Conservation (phyloP, 2,329 filamentous ascomycete genomes). For the Colletotrichum sp. region DNA sequence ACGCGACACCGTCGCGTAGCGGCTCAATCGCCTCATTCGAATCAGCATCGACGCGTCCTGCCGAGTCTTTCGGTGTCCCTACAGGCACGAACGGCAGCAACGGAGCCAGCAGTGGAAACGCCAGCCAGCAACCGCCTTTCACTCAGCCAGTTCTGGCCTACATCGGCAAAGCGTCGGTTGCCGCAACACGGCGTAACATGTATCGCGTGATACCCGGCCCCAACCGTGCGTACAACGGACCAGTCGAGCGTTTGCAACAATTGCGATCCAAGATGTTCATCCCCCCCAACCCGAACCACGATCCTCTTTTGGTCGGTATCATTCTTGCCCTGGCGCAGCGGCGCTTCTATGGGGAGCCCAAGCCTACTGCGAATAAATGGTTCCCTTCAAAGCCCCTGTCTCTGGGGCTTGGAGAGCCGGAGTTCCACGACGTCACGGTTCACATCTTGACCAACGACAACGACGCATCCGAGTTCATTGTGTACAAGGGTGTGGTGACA, state of each 20-base stretch:
- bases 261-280: slow-evolving; percentile 52
- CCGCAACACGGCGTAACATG: slow-evolving; percentile 49
- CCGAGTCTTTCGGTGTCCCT: slow-evolving; percentile 31
- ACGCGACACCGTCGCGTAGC: slow-evolving; percentile 29
- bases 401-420: slow-evolving; percentile 23
- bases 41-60: slow-evolving; percentile 40
- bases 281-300: slow-evolving; percentile 54
- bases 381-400: not conserved
- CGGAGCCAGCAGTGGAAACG: not conserved
- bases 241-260: slow-evolving; percentile 52
- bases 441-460: slow-evolving; percentile 57
- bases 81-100: not conserved
- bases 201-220: slow-evolving; percentile 52
- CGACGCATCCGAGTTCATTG: slow-evolving; percentile 52
- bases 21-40: slow-evolving; percentile 32
- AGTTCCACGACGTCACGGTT: slow-evolving; percentile 54
- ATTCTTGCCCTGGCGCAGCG: slow-evolving; percentile 64
- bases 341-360: slow-evolving; percentile 48
- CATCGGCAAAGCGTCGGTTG: slow-evolving; percentile 52
- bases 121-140: not conserved
- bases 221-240: slow-evolving; percentile 43
- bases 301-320: slow-evolving; percentile 56
- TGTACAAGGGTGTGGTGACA: slow-evolving; percentile 57
- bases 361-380: slow-evolving; percentile 12
- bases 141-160: slow-evolving; percentile 47